Evolutionary conservation across 2,329 filamentous ascomycete genomes (phyloP).

Genomic region (Sordariomycetes sp.): DNA sequence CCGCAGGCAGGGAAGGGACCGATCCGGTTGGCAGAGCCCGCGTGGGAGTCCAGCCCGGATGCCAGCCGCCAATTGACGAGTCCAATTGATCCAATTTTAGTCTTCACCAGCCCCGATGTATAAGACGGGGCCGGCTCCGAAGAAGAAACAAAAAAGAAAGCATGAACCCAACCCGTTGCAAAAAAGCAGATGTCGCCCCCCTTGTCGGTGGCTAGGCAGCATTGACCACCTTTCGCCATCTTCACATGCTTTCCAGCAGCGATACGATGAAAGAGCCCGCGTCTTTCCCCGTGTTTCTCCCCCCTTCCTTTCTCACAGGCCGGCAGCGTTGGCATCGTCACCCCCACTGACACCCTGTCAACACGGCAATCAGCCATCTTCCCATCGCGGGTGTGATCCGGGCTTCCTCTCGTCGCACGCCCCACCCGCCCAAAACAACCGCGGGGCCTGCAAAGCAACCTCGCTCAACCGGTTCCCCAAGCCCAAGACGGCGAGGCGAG

Average conservation of each 20-base stretch:
- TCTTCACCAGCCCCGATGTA: background rate
- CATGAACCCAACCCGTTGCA: background rate
- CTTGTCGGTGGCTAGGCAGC: background rate
- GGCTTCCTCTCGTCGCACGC: background rate
- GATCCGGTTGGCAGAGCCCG: too few species aligned
- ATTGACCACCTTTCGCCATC: background rate
- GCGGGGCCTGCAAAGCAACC: too few species aligned
- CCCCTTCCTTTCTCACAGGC: too few species aligned
- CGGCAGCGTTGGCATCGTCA: too few species aligned
- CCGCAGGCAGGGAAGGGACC: too few species aligned
- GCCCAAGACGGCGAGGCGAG: background rate
- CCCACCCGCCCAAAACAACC: background rate
- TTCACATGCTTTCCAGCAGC: background rate
- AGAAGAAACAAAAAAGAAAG: background rate
- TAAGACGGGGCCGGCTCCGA: background rate
- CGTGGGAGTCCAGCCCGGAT: too few species aligned
- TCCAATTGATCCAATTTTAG: background rate
- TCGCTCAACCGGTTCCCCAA: too few species aligned
- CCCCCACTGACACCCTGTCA: background rate
- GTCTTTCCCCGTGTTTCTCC: too few species aligned
- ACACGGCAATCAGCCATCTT: background rate
- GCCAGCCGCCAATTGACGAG: too few species aligned
- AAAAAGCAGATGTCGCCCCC: background rate
- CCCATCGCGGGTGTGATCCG: background rate
- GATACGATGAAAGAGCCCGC: background rate